phyloP scores from a whole-genome alignment of 208 protist genomes.

The Trypanosoma theileri region DNA sequence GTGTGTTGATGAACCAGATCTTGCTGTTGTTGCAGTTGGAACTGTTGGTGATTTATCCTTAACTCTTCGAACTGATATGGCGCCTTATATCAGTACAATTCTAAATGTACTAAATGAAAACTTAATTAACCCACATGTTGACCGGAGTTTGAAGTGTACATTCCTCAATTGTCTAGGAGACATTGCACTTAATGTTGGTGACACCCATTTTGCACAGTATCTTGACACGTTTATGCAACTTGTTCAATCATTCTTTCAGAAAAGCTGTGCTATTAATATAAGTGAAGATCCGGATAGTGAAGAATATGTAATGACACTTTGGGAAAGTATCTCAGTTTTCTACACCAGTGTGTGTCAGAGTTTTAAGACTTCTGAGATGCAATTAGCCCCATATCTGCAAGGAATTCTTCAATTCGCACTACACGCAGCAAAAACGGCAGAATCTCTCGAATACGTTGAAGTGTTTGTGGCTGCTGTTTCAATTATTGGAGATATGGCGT shows the following conservation, averaged over 20 bases:
- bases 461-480: conserved; percentile 60
- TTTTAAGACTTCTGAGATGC: conserved; percentile 51
- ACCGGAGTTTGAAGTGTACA: conserved; percentile 93
- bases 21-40: conserved; percentile 86
- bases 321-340: conserved; percentile 64
- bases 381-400: conserved; percentile 61
- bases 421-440: conserved; percentile 35
- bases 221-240: conserved; percentile 80
- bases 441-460: conserved; percentile 49
- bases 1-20: conserved; percentile 76
- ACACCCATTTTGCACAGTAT: conserved; percentile 86
- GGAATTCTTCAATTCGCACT: conserved; percentile 72
- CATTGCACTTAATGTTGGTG: conserved; percentile 92
- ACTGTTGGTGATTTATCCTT: conserved; percentile 95
- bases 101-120: conserved; percentile 84
- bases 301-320: conserved; percentile 82
- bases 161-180: conserved; percentile 95
- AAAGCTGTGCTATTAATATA: conserved; percentile 61
- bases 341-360: conserved; percentile 85
- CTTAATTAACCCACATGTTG: conserved; percentile 68
- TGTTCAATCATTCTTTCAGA: conserved; percentile 63
- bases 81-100: conserved; percentile 74
- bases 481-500: conserved; percentile 86
- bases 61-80: conserved; percentile 63
- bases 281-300: conserved; percentile 69